Base-by-base conservation (phyloP, 2,329 filamentous ascomycete species). In the Fusarium hostae region DNA sequence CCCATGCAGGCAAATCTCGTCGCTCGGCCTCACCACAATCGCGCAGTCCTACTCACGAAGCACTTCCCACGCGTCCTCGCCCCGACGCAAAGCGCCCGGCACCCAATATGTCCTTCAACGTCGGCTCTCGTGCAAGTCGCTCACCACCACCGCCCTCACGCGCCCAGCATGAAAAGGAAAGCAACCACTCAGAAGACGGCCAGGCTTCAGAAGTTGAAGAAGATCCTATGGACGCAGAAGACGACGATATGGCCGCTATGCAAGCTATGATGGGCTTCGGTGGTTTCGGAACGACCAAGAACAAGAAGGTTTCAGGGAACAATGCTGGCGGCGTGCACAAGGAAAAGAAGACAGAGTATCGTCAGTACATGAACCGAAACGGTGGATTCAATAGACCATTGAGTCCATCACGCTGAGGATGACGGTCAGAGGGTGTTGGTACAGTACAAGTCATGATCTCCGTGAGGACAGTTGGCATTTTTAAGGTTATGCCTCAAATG, bases 311-410 rank as follows among this genome's bases (percentile, higher is more conserved):
- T 3, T 87, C 89, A 1, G 96, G 96, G 4, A 99, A 99, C 79
- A 90, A 94, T 78, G 89, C 91, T 44, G 95, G 93, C 60, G 94
- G 86, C 0, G 90, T 98, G 57, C 86, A 91, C 74, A 98, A 96
- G 86, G 94, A 96, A 83, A 98, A 97, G 89, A 95, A 94, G 89
- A 93, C 91, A 18, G 89, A 97, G 85, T 98, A 98, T 79, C 88
- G 96, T 75, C 96, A 99, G 87, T 99, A 99, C 82, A 99, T 99
- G 90, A 96, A 96, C 78, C 88, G 93, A 62, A 86, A 90, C 56
- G 93, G 93, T 61, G 93, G 93, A 9, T 96, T 96, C 84, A 96
- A 95, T 79, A 83, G 93, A 75, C 92, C 93, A 48, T 83, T 95
- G 57, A 92, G 91, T 80, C 90, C 89, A 24, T 79, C 80, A 24